Percentiles rank a stretch among this genome's conserved stretches.
Evolutionary conservation across 2,329 filamentous ascomycete genomes (phyloP).

Genomic region (Colletotrichum karsti): DNA sequence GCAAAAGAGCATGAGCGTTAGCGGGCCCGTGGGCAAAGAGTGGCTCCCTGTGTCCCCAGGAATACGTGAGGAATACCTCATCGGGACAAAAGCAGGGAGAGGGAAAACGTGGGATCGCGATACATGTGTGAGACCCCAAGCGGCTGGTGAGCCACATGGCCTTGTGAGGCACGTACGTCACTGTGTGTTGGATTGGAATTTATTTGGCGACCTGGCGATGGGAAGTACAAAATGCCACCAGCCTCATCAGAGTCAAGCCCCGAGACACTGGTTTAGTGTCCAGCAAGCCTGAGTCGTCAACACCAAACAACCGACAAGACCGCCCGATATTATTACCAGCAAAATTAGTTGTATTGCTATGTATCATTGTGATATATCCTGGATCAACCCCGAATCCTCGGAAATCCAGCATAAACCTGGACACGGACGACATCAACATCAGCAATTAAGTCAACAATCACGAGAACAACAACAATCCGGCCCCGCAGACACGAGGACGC

Average conservation of each 20-base stretch:
- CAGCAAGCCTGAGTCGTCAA: neutral
- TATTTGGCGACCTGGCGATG: neutral
- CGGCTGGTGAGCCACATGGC: conserved; percentile 16
- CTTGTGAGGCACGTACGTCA: conserved; percentile 23
- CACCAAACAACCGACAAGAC: neutral
- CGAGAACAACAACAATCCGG: conserved; percentile 2
- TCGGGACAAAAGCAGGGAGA: neutral
- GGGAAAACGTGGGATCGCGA: conserved; percentile 19
- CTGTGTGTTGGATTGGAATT: conserved; percentile 1
- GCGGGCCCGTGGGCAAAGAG: conserved; percentile 5
- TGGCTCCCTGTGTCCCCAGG: neutral
- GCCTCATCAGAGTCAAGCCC: conserved; percentile 31
- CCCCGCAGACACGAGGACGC: conserved; percentile 11
- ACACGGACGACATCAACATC: neutral
- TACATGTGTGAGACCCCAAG: conserved; percentile 14
- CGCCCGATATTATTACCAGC: neutral
- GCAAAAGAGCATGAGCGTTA: neutral
- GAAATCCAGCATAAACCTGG: conserved; percentile 10
- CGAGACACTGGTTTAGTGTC: neutral
- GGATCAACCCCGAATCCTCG: conserved; percentile 15
- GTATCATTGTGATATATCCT: conserved; percentile 29
- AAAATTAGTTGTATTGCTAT: conserved; percentile 14
- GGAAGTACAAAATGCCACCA: conserved; percentile 24
- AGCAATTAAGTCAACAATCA: neutral
- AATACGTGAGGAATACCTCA: conserved; percentile 6